A percentile compares a stretch with the other conserved stretches of the same genome.
Conservation (phyloP, 164 flowering plant genomes). For the Vitis vinifera region DNA sequence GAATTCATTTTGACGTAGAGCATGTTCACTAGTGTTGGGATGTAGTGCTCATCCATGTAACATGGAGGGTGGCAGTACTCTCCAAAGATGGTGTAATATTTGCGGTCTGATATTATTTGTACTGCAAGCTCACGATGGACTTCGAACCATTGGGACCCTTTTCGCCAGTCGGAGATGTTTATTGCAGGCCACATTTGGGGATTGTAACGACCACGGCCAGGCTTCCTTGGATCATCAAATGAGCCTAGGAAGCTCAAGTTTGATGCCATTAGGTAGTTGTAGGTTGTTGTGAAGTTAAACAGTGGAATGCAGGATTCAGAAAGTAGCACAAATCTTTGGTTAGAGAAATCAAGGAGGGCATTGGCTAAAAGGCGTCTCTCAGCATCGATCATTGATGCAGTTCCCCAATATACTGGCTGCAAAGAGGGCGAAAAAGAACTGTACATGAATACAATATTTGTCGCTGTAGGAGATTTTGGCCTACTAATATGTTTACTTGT, state of each 20-base stretch:
- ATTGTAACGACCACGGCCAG: conserved; percentile 33
- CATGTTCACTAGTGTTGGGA: conserved; percentile 31
- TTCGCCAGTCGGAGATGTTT: conserved; percentile 33
- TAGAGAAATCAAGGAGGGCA: conserved; percentile 34
- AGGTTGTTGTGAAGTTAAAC: conserved; percentile 23
- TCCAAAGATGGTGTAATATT: conserved; percentile 17
- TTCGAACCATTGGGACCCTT: conserved; percentile 45
- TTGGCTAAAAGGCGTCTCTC: conserved; percentile 37
- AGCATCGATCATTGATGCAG: conserved; percentile 26
- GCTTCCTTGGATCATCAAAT: conserved; percentile 19
- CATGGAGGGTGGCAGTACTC: conserved; percentile 22
- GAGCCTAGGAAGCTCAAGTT: conserved; percentile 22
- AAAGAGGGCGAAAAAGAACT: background rate
- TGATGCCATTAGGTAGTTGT: conserved; percentile 26
- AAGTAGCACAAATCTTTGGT: conserved; percentile 29
- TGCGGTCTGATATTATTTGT: conserved; percentile 18
- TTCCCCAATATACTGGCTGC: conserved; percentile 37
- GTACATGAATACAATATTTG: no score
- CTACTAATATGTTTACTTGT: no score
- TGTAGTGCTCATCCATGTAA: conserved; percentile 44
- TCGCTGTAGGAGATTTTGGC: no score
- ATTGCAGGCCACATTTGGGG: conserved; percentile 26
- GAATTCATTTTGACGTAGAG: conserved; percentile 9
- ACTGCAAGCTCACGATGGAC: conserved; percentile 28
- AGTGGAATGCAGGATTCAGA: conserved; percentile 42